Evolutionary conservation across 192 early-diverging fungal species (phyloP).

Genomic region (Gaertneriomyces sp.): DNA sequence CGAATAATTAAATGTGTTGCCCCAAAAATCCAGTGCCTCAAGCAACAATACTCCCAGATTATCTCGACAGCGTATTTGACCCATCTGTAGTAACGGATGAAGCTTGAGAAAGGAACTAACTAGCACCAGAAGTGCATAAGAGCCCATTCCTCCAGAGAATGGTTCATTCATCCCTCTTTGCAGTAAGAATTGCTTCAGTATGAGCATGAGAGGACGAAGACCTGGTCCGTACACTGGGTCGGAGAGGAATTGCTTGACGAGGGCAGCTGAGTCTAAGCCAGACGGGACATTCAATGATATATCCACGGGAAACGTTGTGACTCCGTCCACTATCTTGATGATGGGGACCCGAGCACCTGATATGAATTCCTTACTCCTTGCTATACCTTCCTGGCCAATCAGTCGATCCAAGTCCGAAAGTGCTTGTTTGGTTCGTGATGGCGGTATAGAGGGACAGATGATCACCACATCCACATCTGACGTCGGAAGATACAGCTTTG

Average conservation of each 20-base stretch:
- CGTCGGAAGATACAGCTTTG: conserved; percentile 79
- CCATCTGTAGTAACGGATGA: conserved; percentile 72
- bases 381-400: conserved; percentile 46
- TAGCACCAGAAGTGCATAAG: conserved; percentile 75
- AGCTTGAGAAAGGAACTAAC: conserved; percentile 78
- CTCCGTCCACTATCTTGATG: conserved; percentile 75
- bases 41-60: conserved; percentile 87
- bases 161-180: conserved; percentile 79
- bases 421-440: no score
- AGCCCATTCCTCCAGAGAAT: conserved; percentile 82
- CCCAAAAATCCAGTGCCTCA: conserved; percentile 93
- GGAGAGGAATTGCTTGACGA: conserved; percentile 60
- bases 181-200: conserved; percentile 83
- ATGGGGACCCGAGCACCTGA: conserved; percentile 79
- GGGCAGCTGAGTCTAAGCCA: conserved; percentile 63
- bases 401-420: not conserved
- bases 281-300: conserved; percentile 74
- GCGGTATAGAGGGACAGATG: not conserved
- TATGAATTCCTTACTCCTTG: conserved; percentile 54
- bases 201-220: conserved; percentile 65
- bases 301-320: conserved; percentile 77
- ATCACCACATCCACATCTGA: conserved; percentile 62
- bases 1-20: conserved; percentile 68
- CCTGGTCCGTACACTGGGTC: conserved; percentile 41
- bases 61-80: conserved; percentile 54